Conservation (phyloP, 768 basidiomycete species). For the Chalciporus pseudorubinellus region DNA sequence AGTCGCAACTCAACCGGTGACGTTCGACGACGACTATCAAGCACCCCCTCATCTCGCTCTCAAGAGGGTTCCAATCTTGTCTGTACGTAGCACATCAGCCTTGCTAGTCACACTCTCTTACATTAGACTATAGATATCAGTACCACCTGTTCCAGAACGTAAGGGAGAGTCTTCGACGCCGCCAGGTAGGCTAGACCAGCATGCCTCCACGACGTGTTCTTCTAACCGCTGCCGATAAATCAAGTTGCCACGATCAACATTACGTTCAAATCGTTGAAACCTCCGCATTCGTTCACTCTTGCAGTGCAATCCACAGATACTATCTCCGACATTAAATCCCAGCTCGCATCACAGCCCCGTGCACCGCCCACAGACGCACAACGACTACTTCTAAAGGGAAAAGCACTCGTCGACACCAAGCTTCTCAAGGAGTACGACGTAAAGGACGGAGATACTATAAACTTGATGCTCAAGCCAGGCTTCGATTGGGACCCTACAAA, state of each 20-base stretch:
- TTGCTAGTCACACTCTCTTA: conserved; percentile 6
- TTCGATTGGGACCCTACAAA: conserved; percentile 60
- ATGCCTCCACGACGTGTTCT: conserved; percentile 2
- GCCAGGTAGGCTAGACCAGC: conserved; percentile 26
- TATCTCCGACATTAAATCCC: conserved; percentile 73
- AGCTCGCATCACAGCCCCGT: conserved; percentile 60
- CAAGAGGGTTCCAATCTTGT: conserved; percentile 67
- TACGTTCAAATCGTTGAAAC: conserved; percentile 91
- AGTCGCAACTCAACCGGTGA: conserved; percentile 63
- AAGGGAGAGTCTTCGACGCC: conserved; percentile 35
- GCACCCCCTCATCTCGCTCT: conserved; percentile 64
- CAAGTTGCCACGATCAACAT: conserved; percentile 47
- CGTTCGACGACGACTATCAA: conserved; percentile 73
- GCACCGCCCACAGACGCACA: conserved; percentile 82
- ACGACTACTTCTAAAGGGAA: conserved; percentile 89
- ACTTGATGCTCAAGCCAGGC: conserved; percentile 82
- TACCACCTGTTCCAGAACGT: conserved; percentile 60
- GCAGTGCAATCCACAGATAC: conserved; percentile 78
- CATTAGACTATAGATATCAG: conserved; percentile 45
- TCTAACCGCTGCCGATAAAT: conserved; percentile 10
- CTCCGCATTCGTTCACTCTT: conserved; percentile 71
- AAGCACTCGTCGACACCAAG: conserved; percentile 85
- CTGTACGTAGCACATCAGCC: conserved; percentile 41
- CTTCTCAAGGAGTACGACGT: conserved; percentile 89
- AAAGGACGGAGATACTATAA: conserved; percentile 77